These are phyloP conservation scores for Colletotrichum cordylinicola DNA, from an alignment of 2,329 filamentous ascomycete species.

Conservation along the genomic window DNA sequence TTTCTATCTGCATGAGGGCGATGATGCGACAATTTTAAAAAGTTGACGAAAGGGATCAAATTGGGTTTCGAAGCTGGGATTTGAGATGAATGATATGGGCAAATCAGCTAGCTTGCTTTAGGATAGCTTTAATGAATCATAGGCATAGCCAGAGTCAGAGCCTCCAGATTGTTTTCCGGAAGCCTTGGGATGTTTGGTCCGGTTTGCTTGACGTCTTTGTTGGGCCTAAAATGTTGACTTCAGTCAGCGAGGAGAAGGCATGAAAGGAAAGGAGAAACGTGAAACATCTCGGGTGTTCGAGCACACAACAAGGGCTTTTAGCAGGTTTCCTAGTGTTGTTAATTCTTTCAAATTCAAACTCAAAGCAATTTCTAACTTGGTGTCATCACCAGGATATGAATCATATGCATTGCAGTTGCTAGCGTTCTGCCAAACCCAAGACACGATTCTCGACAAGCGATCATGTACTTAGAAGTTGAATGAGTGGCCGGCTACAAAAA, in stretches of 20 bases:
- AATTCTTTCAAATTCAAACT: no score
- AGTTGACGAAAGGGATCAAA: fast-evolving
- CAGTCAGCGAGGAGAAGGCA: not conserved
- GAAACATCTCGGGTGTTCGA: not conserved
- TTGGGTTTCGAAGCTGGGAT: fast-evolving
- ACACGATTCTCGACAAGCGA: not conserved
- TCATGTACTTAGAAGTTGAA: not conserved
- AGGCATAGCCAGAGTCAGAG: not conserved
- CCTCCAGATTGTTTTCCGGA: not conserved
- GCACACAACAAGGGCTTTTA: not conserved
- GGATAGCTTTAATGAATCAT: fast-evolving
- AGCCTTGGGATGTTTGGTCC: not conserved
- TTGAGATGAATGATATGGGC: not conserved
- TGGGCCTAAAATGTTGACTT: no score
- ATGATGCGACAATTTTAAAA: not conserved
- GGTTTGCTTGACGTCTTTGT: not conserved
- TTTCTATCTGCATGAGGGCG: fast-evolving
- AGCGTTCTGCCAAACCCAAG: not conserved
- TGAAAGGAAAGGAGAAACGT: not conserved
- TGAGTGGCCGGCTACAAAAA: not conserved
- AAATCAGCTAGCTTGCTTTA: fast-evolving
- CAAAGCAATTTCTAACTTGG: not conserved
- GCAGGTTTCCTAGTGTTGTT: no score
- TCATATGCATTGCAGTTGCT: not conserved
- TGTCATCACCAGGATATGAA: not conserved